Evolutionary conservation across 2,329 filamentous ascomycete species (phyloP), one percentile per base, ranked within the genome.

Genomic region (Pleomassaria siparia): DNA sequence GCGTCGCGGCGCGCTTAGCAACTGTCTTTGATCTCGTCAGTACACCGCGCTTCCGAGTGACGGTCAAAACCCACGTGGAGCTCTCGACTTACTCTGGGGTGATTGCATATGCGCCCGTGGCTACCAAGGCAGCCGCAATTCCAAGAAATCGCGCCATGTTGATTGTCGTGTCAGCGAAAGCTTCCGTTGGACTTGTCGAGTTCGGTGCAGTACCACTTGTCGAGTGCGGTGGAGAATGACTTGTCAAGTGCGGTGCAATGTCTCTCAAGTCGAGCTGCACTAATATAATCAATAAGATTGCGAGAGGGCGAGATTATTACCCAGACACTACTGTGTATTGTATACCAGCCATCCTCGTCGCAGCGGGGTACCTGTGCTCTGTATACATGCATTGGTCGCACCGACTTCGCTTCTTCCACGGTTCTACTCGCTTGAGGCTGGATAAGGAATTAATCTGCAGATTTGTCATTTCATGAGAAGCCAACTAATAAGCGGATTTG

Each of bases 1-100:
- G 43, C 88, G 83, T 49, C 88, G 83, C 22, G 88, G 87, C n/a
- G 86, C 87, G 57, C 84, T 84, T 59, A 92, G 77, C 53, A 92
- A 50, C 29, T 63, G 57, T 50, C 67, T 69, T 33, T 44, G 18
- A 6, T 11, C 7, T 11, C 11, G 46, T 55, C 24, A 55, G 50
- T 35, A 39, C 7, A 16, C 26, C 29, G 20, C n/a, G 3, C 13
- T n/a, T 11, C 37, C 22, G 13, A 22, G n/a, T 36, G n/a, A 15
- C 5, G 15, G 13, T n/a, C 13, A 15, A 47, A 51, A 33, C 50
- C 28, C 10, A 30, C 41, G 40, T 10, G 22, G 26, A 8, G 15
- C 24, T 25, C 20, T 2, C 8, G 28, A 54, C 66, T n/a, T 58
- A 70, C 67, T 68, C 59, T 40, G 67, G 67, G 37, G 67, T 70